Percentiles rank a stretch among this genome's conserved stretches.
Conservation (phyloP, 2,329 filamentous ascomycete genomes). For the Hypoxylon sp. region DNA sequence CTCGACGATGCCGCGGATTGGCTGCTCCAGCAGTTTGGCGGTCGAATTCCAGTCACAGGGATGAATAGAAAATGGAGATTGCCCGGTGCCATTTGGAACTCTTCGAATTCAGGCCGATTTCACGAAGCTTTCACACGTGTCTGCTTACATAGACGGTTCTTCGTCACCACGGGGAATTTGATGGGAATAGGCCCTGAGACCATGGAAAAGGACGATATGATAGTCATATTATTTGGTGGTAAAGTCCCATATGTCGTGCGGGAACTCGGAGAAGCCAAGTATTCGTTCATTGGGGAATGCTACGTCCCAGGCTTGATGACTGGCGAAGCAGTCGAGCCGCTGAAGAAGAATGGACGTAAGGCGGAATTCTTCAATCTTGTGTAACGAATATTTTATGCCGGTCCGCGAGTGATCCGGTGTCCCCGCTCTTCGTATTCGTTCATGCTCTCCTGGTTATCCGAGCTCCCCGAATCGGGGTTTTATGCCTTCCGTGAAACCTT, state of each 20-base stretch:
- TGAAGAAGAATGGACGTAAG: slow-evolving; percentile 22
- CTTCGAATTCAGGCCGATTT: slow-evolving; percentile 36
- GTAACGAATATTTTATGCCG: slow-evolving; percentile 9
- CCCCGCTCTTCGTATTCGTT: slow-evolving; percentile 43
- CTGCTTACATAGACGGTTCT: slow-evolving; percentile 42
- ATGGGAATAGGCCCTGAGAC: slow-evolving; percentile 45
- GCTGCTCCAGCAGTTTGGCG: slow-evolving; percentile 35
- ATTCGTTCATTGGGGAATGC: slow-evolving; percentile 45
- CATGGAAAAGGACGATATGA: slow-evolving; percentile 36
- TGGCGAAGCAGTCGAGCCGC: slow-evolving; percentile 40
- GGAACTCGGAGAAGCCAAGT: slow-evolving; percentile 19
- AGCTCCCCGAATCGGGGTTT: slow-evolving; percentile 23
- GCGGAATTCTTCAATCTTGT: slow-evolving; percentile 36
- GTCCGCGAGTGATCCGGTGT: slow-evolving; percentile 3
- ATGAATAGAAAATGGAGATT: slow-evolving; percentile 24
- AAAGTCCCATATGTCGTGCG: slow-evolving; percentile 42
- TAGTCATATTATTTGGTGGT: slow-evolving; percentile 43
- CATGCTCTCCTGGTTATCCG: slow-evolving; percentile 13
- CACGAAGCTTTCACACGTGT: slow-evolving; percentile 39
- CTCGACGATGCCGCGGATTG: slow-evolving; percentile 35
- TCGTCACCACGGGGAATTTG: slow-evolving; percentile 34
- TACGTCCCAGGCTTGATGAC: slow-evolving; percentile 45
- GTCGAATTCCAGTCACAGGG: slow-evolving; percentile 28
- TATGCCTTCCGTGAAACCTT: slow-evolving; percentile 5
- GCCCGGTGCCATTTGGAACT: slow-evolving; percentile 17